Evolutionary conservation across 2,329 filamentous ascomycete genomes (phyloP).

Genomic region (Gnomoniopsis sp.): DNA sequence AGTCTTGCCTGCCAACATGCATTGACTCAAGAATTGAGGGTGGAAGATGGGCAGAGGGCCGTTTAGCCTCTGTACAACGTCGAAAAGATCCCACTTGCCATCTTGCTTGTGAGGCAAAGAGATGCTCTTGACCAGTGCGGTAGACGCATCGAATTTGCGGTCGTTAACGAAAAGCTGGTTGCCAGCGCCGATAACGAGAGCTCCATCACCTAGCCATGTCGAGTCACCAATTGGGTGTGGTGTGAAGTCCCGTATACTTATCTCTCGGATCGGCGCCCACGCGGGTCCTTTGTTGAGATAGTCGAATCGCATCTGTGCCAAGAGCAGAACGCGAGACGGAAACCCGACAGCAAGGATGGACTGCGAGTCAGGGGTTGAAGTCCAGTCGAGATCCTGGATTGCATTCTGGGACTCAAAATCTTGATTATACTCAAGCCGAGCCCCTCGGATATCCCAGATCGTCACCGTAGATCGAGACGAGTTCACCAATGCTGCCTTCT

Average conservation of each 20-base stretch:
- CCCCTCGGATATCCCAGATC: constrained; percentile 86
- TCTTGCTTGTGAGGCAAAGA: constrained; percentile 45
- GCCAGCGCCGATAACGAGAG: constrained; percentile 82
- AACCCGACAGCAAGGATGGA: constrained; percentile 92
- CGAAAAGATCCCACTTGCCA: constrained; percentile 68
- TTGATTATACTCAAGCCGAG: constrained; percentile 77
- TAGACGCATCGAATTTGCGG: constrained; percentile 64
- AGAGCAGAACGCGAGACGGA: constrained; percentile 75
- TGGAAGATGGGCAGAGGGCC: constrained; percentile 87
- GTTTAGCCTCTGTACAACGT: constrained; percentile 79
- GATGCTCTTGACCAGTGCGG: constrained; percentile 53
- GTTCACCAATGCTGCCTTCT: constrained; percentile 83
- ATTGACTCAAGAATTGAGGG: constrained; percentile 85
- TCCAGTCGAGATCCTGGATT: constrained; percentile 90
- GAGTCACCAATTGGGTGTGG: constrained; percentile 91
- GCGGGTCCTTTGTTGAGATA: constrained; percentile 86
- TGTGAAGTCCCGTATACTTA: constrained; percentile 75
- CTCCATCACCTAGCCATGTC: constrained; percentile 82
- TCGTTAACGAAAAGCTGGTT: constrained; percentile 88
- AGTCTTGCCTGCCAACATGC: constrained; percentile 76
- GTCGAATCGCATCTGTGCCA: constrained; percentile 87
- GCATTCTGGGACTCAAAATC: constrained; percentile 68
- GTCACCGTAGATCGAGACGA: constrained; percentile 69
- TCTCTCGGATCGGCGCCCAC: constrained; percentile 81
- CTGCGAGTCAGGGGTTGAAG: constrained; percentile 83